A percentile compares a stretch with the other conserved stretches of the same genome.
Evolutionary conservation across 345 rosid species (phyloP).

Genomic region (Eucalyptus shirleyi): DNA sequence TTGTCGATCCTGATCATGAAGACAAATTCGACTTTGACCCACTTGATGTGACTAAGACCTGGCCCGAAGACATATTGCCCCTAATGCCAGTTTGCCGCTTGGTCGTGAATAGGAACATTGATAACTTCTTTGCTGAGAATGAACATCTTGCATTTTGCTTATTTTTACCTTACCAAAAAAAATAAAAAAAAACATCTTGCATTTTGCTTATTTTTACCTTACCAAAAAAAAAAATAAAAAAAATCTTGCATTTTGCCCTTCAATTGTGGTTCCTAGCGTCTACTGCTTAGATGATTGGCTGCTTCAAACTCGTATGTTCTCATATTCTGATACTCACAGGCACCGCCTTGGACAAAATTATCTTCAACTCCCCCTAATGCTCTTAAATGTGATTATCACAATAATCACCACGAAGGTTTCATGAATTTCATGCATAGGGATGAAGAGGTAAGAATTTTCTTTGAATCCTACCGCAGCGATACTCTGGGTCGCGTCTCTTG

Average conservation of each 20-base stretch:
- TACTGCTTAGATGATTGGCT: slow-evolving; percentile 80
- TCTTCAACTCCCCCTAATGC: slow-evolving; percentile 89
- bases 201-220: too few relatives aligned
- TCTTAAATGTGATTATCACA: slow-evolving; percentile 78
- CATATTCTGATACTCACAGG: slow-evolving; percentile 93
- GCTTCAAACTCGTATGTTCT: slow-evolving; percentile 76
- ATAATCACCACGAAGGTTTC: slow-evolving; percentile 86
- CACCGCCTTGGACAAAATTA: slow-evolving; percentile 97
- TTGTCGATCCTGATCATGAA: slow-evolving; percentile 72
- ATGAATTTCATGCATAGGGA: slow-evolving; percentile 32
- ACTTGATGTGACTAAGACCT: slow-evolving; percentile 89
- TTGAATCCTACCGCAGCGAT: too few relatives aligned
- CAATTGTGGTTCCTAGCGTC: slow-evolving; percentile 75
- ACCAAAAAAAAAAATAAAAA: too few relatives aligned
- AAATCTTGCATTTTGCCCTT: slow-evolving; percentile 67
- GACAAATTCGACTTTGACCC: slow-evolving; percentile 81
- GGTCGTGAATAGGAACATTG: slow-evolving; percentile 89
- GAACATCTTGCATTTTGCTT: slow-evolving; percentile 83
- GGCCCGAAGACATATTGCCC: slow-evolving; percentile 95
- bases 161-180: too few relatives aligned
- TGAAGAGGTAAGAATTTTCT: too few relatives aligned
- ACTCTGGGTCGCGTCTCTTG: too few relatives aligned
- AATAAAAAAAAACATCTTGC: too few relatives aligned
- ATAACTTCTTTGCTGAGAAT: slow-evolving; percentile 88
- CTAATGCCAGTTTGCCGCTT: slow-evolving; percentile 85